Evolutionary conservation across 192 early-diverging fungal genomes (phyloP).

Genomic region (Gamsiella multidivaricata): DNA sequence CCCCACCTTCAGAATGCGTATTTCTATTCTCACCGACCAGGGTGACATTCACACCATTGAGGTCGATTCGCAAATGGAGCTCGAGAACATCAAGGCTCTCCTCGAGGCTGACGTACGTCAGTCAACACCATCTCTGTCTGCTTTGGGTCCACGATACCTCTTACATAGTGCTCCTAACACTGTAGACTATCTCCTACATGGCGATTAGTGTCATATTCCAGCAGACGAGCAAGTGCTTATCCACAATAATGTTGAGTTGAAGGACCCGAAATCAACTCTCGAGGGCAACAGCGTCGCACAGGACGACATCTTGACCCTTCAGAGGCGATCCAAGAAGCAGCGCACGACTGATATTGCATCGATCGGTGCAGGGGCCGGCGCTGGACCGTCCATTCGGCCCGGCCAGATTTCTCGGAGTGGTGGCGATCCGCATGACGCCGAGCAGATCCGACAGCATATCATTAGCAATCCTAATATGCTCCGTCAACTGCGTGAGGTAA

Average conservation of each 20-base stretch:
- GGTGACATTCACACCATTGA: conserved; percentile 74
- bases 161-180: background rate
- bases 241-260: conserved; percentile 74
- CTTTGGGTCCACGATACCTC: conserved; percentile 9
- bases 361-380: conserved; percentile 14
- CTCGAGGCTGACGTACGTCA: conserved; percentile 81
- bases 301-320: conserved; percentile 81
- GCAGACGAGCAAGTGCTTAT: conserved; percentile 69
- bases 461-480: conserved; percentile 68
- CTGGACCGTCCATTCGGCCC: conserved; percentile 17
- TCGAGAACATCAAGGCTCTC: conserved; percentile 83
- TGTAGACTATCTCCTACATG: background rate
- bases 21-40: conserved; percentile 66
- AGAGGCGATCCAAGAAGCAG: conserved; percentile 42
- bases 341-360: conserved; percentile 26
- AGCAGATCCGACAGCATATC: conserved; percentile 70
- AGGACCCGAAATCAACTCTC: conserved; percentile 71
- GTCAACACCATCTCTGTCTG: background rate
- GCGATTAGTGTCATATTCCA: conserved; percentile 70
- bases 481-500: conserved; percentile 68
- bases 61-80: conserved; percentile 78
- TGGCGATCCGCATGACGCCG: conserved; percentile 58
- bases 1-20: conserved; percentile 56
- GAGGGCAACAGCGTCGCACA: conserved; percentile 71
- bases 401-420: conserved; percentile 34